A percentile compares a stretch with the other conserved stretches of the same genome.
phyloP scores from a whole-genome alignment of 352 stramenopile genomes.

The Globisporangium mamillatum region DNA sequence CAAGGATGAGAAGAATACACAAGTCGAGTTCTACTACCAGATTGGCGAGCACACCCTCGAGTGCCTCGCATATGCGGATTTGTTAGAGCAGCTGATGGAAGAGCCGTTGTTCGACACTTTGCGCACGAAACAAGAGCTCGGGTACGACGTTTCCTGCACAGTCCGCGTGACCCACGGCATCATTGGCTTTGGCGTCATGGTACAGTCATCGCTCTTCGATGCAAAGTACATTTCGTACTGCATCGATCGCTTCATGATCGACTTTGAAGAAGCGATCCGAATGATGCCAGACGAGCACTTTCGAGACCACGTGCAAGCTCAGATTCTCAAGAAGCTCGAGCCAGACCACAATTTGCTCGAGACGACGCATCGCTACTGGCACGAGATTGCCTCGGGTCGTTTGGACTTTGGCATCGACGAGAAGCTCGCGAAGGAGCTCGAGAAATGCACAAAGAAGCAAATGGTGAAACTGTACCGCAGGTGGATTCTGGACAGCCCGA shows the following conservation, averaged over 20 bases:
- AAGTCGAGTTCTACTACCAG: slow-evolving; percentile 87
- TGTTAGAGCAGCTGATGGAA: slow-evolving; percentile 88
- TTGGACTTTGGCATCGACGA: slow-evolving; percentile 72
- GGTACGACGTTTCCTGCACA: slow-evolving; percentile 88
- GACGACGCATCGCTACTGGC: slow-evolving; percentile 74
- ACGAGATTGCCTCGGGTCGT: slow-evolving; percentile 74
- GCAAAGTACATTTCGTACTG: slow-evolving; percentile 60
- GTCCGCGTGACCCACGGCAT: slow-evolving; percentile 80
- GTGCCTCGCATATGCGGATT: slow-evolving; percentile 66
- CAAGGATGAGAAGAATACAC: slow-evolving; percentile 74
- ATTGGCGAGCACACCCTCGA: slow-evolving; percentile 66
- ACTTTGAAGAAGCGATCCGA: slow-evolving; percentile 75
- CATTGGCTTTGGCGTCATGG: slow-evolving; percentile 78
- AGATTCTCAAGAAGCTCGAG: slow-evolving; percentile 79
- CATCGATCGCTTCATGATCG: slow-evolving; percentile 70
- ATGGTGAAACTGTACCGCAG: slow-evolving; percentile 55
- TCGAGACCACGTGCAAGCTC: slow-evolving; percentile 72
- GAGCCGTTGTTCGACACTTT: slow-evolving; percentile 87
- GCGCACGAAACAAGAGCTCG: slow-evolving; percentile 86
- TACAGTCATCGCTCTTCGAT: slow-evolving; percentile 77
- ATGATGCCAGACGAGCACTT: slow-evolving; percentile 72
- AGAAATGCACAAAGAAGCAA: slow-evolving; percentile 66
- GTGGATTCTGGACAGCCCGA: slow-evolving; percentile 60
- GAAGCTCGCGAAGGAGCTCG: slow-evolving; percentile 65
- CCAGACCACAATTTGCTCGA: slow-evolving; percentile 81